phyloP scores from a whole-genome alignment of 2,329 filamentous ascomycete genomes.

The Fusarium lyarnte region DNA sequence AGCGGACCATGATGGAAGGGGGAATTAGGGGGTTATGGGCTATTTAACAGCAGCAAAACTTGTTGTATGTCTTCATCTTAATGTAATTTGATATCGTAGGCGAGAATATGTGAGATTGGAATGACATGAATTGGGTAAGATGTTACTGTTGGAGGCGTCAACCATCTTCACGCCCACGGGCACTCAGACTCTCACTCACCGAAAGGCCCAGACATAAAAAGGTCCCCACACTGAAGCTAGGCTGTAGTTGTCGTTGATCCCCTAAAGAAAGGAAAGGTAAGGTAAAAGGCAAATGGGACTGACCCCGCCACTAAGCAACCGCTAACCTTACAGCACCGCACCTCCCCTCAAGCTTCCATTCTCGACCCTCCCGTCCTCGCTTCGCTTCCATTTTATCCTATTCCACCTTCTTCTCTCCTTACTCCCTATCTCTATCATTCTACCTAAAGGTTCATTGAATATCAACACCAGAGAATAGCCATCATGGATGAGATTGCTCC shows the following conservation, averaged over 20 bases:
- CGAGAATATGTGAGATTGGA: conserved; percentile 26
- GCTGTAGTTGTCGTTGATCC: conserved; percentile 28
- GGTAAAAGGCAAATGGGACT: conserved; percentile 42
- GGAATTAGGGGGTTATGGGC: conserved; percentile 4
- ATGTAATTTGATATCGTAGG: conserved; percentile 17
- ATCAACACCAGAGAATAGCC: conserved; percentile 25
- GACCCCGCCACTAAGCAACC: conserved; percentile 43
- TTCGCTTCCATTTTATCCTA: conserved; percentile 27
- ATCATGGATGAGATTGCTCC: conserved; percentile 96
- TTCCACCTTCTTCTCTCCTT: conserved; percentile 27
- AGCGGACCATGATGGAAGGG: not conserved
- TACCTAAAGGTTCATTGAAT: conserved; percentile 3
- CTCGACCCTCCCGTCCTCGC: conserved; percentile 22
- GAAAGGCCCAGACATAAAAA: conserved; percentile 1
- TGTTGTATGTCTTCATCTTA: conserved; percentile 1
- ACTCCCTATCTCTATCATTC: conserved; percentile 10
- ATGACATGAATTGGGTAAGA: conserved; percentile 29
- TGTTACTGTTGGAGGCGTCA: conserved; percentile 20
- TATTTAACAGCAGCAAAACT: not conserved
- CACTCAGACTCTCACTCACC: not conserved
- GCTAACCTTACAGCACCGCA: not conserved
- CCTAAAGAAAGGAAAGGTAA: conserved; percentile 44
- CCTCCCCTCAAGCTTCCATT: conserved; percentile 36
- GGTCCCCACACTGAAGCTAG: conserved; percentile 37
- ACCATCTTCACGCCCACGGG: not conserved